Evolutionary conservation across 1,139 yeast genomes (phyloP), one percentile per base, ranked within the genome.

Genomic region (Martiniozyma asiatica): DNA sequence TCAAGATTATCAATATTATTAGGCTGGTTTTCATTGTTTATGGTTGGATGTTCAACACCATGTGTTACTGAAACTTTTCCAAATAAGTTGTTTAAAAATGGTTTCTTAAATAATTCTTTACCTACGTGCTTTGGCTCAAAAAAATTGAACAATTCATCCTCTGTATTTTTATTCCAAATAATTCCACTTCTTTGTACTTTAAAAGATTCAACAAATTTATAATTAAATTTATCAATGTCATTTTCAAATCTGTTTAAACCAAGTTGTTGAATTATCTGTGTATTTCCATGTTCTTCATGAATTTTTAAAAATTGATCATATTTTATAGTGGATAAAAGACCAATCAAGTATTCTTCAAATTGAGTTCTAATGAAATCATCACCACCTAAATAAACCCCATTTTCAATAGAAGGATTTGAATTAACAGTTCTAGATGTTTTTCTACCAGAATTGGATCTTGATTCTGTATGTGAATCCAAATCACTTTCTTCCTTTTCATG

Each of bases 281-380:
- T 30, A 12, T 30, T 22, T 52, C 50, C 13, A 5, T 14, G 15
- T 4, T 51, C 55, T 20, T 57, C 60, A 29, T 60, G 56, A 18
- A 47, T 50, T 6, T 58, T 59, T 13, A 67, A 43, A 47, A 77
- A 82, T 36, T 65, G 73, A 40, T 69, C 68, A 46, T 74, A 80
- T 51, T 92, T 78, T 25, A 70, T 73, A 14, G 82, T 65, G 0
- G 94, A 63, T 25, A 89, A 54, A 40, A 89, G 55, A 11, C 93
- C 82, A 40, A 79, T 66, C 22, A 87, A 55, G 48, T 89, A 89
- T 45, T 85, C 96, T 49, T 89, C 98, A 55, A 87, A 87, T 44
- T 76, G 84, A 54, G 75, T 68, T 33, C 98, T 61, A 22, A 89
- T 77, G 45, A 77, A 81, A 52, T 89, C 98, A 45, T 89, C 96